Evolutionary conservation across 768 basidiomycete genomes (phyloP).

Genomic region (Podaxis mareebaensis): DNA sequence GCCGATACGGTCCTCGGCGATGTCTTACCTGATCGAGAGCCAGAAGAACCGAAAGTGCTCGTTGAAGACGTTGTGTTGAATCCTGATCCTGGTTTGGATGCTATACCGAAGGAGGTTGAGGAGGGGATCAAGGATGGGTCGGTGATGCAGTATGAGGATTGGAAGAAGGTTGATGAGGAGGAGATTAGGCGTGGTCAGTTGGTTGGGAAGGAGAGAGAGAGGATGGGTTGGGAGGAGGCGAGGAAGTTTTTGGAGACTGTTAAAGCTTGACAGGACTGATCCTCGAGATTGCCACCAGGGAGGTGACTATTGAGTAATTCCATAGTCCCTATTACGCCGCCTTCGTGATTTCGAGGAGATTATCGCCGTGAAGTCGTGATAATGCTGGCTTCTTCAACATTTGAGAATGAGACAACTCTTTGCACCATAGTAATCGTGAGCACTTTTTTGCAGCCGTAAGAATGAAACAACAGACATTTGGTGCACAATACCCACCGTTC

Average conservation of each 20-base stretch:
- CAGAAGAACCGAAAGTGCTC: constrained; percentile 9
- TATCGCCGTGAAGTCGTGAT: no score
- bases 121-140: constrained; percentile 37
- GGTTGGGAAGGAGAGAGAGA: constrained; percentile 71
- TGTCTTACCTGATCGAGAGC: constrained; percentile 24
- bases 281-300: no score
- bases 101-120: constrained; percentile 48
- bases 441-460: no score
- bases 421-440: no score
- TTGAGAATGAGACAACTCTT: no score
- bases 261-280: not conserved
- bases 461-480: no score
- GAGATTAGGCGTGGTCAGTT: constrained; percentile 62
- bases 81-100: constrained; percentile 40
- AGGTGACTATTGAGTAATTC: no score
- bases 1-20: constrained; percentile 73
- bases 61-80: constrained; percentile 29
- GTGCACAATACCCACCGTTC: no score
- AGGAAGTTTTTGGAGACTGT: constrained; percentile 23
- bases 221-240: constrained; percentile 71
- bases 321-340: no score
- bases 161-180: constrained; percentile 73
- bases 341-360: no score
- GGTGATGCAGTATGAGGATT: constrained; percentile 69
- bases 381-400: no score